Conservation (phyloP, 1,139 yeast species). For the Blastobotrys elegans region DNA sequence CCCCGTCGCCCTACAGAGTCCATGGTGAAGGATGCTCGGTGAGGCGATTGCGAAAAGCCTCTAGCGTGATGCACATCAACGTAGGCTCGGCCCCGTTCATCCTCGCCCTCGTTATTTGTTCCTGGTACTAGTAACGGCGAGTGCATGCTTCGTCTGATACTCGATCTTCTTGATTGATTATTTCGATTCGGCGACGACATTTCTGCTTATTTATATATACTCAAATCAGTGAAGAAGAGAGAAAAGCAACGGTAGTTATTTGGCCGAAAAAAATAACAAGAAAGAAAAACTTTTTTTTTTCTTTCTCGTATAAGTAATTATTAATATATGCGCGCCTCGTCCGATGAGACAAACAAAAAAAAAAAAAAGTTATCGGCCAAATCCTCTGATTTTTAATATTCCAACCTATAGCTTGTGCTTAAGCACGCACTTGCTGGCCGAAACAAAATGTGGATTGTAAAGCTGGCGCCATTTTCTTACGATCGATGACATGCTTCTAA, state of each 20-base stretch:
- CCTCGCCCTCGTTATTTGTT: background rate
- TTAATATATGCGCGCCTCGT: too few species aligned
- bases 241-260: background rate
- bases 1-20: conserved; percentile 35
- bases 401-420: too few species aligned
- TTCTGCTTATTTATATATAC: background rate
- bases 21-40: conserved; percentile 16
- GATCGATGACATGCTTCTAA: too few species aligned
- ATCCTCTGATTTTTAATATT: too few species aligned
- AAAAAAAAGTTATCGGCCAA: too few species aligned
- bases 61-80: conserved; percentile 19
- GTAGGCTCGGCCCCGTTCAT: background rate
- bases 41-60: conserved; percentile 22
- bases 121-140: conserved; percentile 7
- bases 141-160: background rate
- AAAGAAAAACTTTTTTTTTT: too few species aligned
- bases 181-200: background rate
- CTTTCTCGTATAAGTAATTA: too few species aligned
- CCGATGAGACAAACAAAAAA: too few species aligned
- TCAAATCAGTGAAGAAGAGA: background rate
- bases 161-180: too few species aligned
- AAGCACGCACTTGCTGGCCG: too few species aligned
- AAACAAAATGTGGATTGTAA: too few species aligned
- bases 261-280: background rate
- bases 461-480: too few species aligned